Conservation (phyloP, 208 protist species). For the Trypanosoma conorhini region DNA sequence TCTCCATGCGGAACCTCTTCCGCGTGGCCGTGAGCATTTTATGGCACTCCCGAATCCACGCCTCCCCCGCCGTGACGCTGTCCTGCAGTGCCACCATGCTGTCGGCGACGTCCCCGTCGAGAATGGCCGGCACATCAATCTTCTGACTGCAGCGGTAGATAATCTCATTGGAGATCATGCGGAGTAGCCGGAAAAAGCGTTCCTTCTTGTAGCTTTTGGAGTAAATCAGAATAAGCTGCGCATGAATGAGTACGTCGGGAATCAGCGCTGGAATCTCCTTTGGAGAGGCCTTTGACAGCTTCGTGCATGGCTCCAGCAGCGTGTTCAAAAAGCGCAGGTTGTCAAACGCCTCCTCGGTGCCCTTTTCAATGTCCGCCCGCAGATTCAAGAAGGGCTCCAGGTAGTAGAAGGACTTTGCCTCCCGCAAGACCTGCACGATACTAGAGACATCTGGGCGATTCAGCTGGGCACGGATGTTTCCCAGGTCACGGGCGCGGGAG, state of each 20-base stretch:
- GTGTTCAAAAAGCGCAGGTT: slow-evolving; percentile 96
- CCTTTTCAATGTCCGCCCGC: slow-evolving; percentile 91
- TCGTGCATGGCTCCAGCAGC: slow-evolving; percentile 93
- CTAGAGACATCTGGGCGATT: slow-evolving; percentile 87
- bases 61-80: slow-evolving; percentile 88
- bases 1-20: slow-evolving; percentile 77
- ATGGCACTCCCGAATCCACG: slow-evolving; percentile 92
- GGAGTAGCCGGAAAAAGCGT: slow-evolving; percentile 89
- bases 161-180: slow-evolving; percentile 96
- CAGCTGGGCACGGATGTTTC: slow-evolving; percentile 95
- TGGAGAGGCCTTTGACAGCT: slow-evolving; percentile 78
- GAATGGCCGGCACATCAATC: slow-evolving; percentile 95
- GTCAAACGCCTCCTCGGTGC: slow-evolving; percentile 94
- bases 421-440: slow-evolving; percentile 91
- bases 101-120: slow-evolving; percentile 90
- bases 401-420: slow-evolving; percentile 95
- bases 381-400: slow-evolving; percentile 95
- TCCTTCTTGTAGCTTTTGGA: slow-evolving; percentile 97
- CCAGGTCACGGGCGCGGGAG: slow-evolving; percentile 92
- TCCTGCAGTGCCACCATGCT: slow-evolving; percentile 93
- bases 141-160: slow-evolving; percentile 94
- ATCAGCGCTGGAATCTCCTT: slow-evolving; percentile 93
- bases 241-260: slow-evolving; percentile 85
- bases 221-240: slow-evolving; percentile 94
- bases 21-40: slow-evolving; percentile 85